phyloP scores from a whole-genome alignment of 2,329 filamentous ascomycete species.

The Exophiala xenobiotica region DNA sequence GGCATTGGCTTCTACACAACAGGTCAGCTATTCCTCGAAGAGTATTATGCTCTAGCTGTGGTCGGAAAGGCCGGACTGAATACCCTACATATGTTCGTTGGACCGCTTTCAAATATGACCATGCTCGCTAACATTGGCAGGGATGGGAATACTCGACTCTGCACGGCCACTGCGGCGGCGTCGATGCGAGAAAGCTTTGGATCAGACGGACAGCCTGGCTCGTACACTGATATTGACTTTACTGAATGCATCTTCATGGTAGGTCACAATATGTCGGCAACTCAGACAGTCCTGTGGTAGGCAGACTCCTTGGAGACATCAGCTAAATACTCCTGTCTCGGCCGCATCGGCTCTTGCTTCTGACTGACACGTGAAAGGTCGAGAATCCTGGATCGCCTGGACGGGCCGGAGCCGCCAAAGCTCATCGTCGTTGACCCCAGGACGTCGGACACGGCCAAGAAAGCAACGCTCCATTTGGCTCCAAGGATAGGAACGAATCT shows the following conservation, averaged over 20 bases:
- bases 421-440: constrained; percentile 41
- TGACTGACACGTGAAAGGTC: constrained; percentile 7
- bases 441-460: constrained; percentile 36
- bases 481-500: constrained; percentile 40
- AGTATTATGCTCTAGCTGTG: constrained; percentile 42
- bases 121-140: constrained; percentile 24
- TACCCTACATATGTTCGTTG: constrained; percentile 39
- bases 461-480: constrained; percentile 38
- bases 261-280: constrained; percentile 40
- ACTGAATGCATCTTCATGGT: constrained; percentile 41
- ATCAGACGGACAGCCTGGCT: constrained; percentile 40
- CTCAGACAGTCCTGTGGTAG: constrained; percentile 41
- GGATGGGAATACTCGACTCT: constrained; percentile 43
- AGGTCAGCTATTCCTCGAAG: constrained; percentile 42
- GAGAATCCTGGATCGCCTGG: constrained; percentile 37
- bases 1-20: constrained; percentile 42
- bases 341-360: not conserved
- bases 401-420: constrained; percentile 38
- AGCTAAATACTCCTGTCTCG: too few relatives aligned
- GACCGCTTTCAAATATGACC: not conserved
- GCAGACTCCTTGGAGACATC: not conserved
- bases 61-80: constrained; percentile 41
- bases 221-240: constrained; percentile 39
- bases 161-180: constrained; percentile 41
- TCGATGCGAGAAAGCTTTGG: constrained; percentile 43